Conservation (phyloP, 2,329 filamentous ascomycete genomes). For the Paradendryphiella salina region DNA sequence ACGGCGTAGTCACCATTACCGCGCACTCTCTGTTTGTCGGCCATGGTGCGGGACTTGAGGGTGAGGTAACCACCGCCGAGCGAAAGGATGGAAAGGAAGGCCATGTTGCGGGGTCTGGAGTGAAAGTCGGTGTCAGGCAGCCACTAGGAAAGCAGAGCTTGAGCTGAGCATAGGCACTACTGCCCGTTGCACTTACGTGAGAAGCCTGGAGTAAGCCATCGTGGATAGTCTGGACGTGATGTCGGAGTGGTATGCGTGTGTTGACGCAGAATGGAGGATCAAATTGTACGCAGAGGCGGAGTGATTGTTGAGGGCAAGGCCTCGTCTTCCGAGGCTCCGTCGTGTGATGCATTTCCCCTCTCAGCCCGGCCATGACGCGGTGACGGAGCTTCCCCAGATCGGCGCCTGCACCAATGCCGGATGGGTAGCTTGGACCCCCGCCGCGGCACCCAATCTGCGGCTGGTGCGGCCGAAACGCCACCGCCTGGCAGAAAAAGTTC, state of each 20-base stretch:
- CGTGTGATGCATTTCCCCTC: conserved; percentile 33
- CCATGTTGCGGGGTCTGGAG: conserved; percentile 39
- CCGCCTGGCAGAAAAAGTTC: conserved; percentile 26
- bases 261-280: background rate
- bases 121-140: conserved; percentile 17
- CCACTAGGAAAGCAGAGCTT: conserved; percentile 6
- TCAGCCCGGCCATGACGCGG: conserved; percentile 5
- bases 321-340: conserved; percentile 7
- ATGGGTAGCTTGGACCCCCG: conserved; percentile 12
- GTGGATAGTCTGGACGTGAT: background rate
- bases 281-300: background rate
- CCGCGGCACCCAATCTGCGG: conserved; percentile 7
- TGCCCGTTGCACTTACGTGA: conserved; percentile 32
- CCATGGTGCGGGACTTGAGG: conserved; percentile 36
- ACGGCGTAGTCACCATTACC: conserved; percentile 43
- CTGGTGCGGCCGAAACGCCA: conserved; percentile 8
- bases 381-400: conserved; percentile 26
- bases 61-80: conserved; percentile 41
- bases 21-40: conserved; percentile 35
- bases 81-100: conserved; percentile 37
- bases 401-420: conserved; percentile 10
- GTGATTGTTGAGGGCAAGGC: conserved; percentile 6
- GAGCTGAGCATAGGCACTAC: background rate
- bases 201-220: conserved; percentile 39
- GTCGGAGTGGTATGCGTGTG: background rate